Conservation (phyloP, 2,329 filamentous ascomycete species). For the Atkinsonella texensis region DNA sequence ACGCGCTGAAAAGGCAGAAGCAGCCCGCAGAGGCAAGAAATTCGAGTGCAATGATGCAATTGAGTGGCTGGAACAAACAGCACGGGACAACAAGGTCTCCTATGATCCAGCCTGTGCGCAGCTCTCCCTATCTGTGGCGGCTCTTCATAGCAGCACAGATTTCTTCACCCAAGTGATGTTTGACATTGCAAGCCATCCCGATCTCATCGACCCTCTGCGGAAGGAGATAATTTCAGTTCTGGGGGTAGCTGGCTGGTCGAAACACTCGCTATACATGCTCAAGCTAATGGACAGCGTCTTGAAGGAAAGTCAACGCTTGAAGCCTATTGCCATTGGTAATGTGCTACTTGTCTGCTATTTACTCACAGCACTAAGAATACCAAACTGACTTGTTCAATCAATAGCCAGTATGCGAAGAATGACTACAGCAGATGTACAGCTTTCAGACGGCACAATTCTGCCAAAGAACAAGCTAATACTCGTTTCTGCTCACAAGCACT, state of each 20-base stretch:
- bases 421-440: not conserved
- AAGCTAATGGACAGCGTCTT: constrained; percentile 37
- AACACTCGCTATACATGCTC: constrained; percentile 17
- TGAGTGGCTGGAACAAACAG: constrained; percentile 10
- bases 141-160: constrained; percentile 15
- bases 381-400: no score
- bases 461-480: not conserved
- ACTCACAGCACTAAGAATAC: no score
- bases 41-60: constrained; percentile 10
- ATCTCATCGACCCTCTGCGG: constrained; percentile 12
- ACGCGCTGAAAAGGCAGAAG: constrained; percentile 5
- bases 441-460: not conserved
- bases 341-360: no score
- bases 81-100: not conserved
- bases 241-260: constrained; percentile 9
- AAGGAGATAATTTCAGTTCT: constrained; percentile 13
- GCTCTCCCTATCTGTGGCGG: constrained; percentile 11
- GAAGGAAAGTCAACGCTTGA: constrained; percentile 36
- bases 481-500: not conserved
- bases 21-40: constrained; percentile 1
- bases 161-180: constrained; percentile 11
- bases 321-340: constrained; percentile 13
- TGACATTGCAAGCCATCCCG: constrained; percentile 11
- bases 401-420: not conserved
- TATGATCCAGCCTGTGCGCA: constrained; percentile 9